Evolutionary conservation across 2,329 filamentous ascomycete genomes (phyloP), one percentile per base, ranked within the genome.

Genomic region (Pseudocercospora fuligena): DNA sequence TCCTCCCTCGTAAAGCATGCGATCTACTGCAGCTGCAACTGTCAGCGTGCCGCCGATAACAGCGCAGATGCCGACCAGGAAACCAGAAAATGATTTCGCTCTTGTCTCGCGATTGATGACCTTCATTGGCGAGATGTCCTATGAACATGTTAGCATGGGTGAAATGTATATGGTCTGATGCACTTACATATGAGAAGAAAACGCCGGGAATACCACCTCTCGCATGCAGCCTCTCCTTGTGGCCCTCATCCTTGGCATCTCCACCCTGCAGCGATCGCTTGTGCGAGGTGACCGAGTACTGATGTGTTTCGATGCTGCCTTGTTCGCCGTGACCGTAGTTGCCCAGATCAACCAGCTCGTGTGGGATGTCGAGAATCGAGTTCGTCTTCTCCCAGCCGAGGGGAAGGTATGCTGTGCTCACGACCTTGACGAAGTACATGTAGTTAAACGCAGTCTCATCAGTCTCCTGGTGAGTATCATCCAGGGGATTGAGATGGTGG

Each of bases 361-460:
- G 74, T 25, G 78, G 74, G 14, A 76, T 71, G 31, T 79, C 75
- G 31, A 79, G 73, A 27, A 77, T 69, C 14, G 68, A 72, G 63
- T 78, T 80, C 66, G 85, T 85, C 74, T 88, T 88, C 77, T 93
- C 90, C 92, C 93, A 97, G 69, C 93, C 93, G 1, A 99, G 86
- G 2, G 95, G 93, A 27, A 98, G 86, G 79, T 98, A 99, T 0
- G 93, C 94, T 1, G 95, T 99, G 2, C 92, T 93, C 33, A 99
- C 95, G 65, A 99, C 95, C 85, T 99, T 99, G 81, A 99, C 86
- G 80, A 99, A 99, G 84, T 99, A 99, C 93, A 98, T 97, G 80
- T 90, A 99, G 84, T 97, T 99, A 85, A 87, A 97, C 70, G 91
- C 91, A 72, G 92, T 88, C 75, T 97, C 93, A 40, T 87, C 83